Base-by-base conservation (phyloP, 192 early-diverging fungal genomes). In the Coemansia sp. region DNA sequence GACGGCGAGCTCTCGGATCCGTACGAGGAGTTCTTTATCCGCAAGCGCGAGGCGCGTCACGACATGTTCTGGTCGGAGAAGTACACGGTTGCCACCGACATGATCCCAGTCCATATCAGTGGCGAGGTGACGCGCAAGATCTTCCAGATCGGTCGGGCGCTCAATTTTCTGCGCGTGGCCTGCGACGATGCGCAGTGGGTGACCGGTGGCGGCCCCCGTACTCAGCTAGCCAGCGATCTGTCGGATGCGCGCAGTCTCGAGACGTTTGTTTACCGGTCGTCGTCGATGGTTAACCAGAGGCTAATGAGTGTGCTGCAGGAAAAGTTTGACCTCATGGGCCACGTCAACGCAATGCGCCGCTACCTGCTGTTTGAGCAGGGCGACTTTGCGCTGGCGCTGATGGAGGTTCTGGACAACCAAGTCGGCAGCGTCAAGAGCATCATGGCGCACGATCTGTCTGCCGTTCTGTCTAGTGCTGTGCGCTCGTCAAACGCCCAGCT, bases 1-100 rank as follows among this genome's bases (percentile, higher is more conserved):
- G 91, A 94, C 62, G 97, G 97, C 37, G 95, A 96, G 77, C 82
- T 99, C 46, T 89, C 90, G 19, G 97, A 99, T 73, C 94, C 93
- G 18, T 90, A 91, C 70, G 84, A 84, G 36, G 97, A 99, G 78
- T 99, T 97, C 66, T 99, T 98, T 75, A 89, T 98, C 80, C 4
- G 74, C 66, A 70, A 76, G 40, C 84, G 91, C 66, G 72, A 67
- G 7, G 72, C 78, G 36, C 64, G 62, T n/a, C 86, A 89, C 41
- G 90, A 92, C 61, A 88, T 92, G 67, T 75, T 93, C 45, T 99
- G 97, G 97, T 83, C 87, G 43, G 69, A 69, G n/a, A 89, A 90
- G 77, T 98, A 93, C 80, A 78, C 69, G 0, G 85, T 97, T 40
- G 80, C 86, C 8, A 69, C 85, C 32, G 88, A 93, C 36, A 94